Percentiles rank a stretch among this genome's conserved stretches.
These are phyloP conservation scores for Conringia planisiliqua DNA, from an alignment of 345 rosid species.

Conservation along the genomic window DNA sequence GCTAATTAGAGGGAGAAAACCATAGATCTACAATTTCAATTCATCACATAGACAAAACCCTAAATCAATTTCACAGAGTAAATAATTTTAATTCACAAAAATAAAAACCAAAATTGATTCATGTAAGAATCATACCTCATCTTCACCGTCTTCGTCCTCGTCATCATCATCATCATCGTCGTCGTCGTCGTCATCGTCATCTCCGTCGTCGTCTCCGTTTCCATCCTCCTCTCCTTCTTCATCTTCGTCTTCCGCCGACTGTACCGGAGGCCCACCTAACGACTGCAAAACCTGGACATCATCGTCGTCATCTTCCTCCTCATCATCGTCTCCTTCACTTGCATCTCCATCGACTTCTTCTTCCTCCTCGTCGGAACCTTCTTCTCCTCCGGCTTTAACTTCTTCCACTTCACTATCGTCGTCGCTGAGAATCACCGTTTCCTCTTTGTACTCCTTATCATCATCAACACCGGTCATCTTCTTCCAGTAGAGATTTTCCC, in stretches of 20 bases:
- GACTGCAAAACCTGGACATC: conserved; percentile 53
- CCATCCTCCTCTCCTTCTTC: conserved; percentile 58
- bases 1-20: neutral
- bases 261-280: conserved; percentile 52
- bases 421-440: conserved; percentile 36
- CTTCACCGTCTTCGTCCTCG: conserved; percentile 45
- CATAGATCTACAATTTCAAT: conserved; percentile 22
- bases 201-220: conserved; percentile 47
- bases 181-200: conserved; percentile 42
- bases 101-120: neutral
- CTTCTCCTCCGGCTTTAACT: conserved; percentile 42
- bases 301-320: conserved; percentile 44
- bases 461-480: conserved; percentile 53
- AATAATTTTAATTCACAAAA: neutral
- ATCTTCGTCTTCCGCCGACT: conserved; percentile 51
- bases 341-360: conserved; percentile 37
- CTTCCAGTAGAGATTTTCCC: conserved; percentile 15
- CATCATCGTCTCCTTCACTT: conserved; percentile 47
- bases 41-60: neutral
- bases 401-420: conserved; percentile 37
- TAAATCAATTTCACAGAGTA: neutral
- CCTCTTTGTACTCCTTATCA: conserved; percentile 41
- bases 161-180: conserved; percentile 47
- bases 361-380: conserved; percentile 40
- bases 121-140: conserved; percentile 39